phyloP scores from a whole-genome alignment of 1,284 basidiomycete species.

The Apiotrichum veenhuisii region DNA sequence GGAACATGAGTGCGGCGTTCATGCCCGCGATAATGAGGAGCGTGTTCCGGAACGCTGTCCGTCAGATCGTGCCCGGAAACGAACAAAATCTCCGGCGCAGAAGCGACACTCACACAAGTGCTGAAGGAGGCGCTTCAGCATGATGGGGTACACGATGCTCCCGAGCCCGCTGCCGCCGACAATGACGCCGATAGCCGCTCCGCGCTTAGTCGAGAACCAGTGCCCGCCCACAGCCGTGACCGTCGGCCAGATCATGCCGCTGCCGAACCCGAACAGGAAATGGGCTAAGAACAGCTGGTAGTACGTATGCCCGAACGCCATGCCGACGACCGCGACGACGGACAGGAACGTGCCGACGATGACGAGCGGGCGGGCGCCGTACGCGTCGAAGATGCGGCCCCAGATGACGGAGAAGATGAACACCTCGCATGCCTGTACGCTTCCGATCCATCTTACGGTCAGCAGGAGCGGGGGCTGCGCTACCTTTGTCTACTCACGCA shows the following conservation, averaged over 20 bases:
- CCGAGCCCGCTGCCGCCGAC: conserved; percentile 43
- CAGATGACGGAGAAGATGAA: conserved; percentile 36
- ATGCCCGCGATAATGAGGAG: conserved; percentile 44
- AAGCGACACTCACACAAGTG: conserved; percentile 22
- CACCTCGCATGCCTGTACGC: conserved; percentile 30
- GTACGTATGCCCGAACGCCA: conserved; percentile 40
- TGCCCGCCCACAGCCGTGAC: conserved; percentile 41
- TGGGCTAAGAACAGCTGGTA: conserved; percentile 33
- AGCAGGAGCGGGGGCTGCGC: too few species aligned
- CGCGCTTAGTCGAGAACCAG: conserved; percentile 42
- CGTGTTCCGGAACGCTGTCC: conserved; percentile 35
- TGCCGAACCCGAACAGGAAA: conserved; percentile 38
- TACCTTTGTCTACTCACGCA: conserved; percentile 24
- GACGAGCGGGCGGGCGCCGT: conserved; percentile 34
- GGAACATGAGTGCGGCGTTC: conserved; percentile 39
- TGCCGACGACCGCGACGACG: conserved; percentile 32
- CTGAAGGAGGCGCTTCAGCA: conserved; percentile 38
- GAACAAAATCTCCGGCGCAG: background rate
- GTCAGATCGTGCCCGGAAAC: too few species aligned
- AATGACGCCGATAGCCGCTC: conserved; percentile 45
- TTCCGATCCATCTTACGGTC: conserved; percentile 37
- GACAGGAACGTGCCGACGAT: conserved; percentile 34
- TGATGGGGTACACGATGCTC: conserved; percentile 44
- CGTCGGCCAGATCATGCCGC: conserved; percentile 37
- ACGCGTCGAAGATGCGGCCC: conserved; percentile 39